These are phyloP conservation scores for Diphasiastrum complanatum DNA, from an alignment of 83 land plant species.

Conservation along the genomic window DNA sequence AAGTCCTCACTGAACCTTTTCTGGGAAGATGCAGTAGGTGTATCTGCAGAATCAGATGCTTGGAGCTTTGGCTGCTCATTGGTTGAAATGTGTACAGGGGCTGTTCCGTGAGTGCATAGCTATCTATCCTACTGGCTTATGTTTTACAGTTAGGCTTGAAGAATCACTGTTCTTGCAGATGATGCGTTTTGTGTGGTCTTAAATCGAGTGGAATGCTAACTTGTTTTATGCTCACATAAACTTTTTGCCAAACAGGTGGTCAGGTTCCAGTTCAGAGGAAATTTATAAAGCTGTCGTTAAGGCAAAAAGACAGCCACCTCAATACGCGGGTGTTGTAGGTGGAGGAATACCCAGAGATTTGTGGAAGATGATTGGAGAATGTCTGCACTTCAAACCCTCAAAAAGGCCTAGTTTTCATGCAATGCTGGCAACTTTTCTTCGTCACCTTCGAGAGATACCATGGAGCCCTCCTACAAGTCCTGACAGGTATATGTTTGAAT, in stretches of 20 bases:
- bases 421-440: constrained; percentile 77
- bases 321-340: constrained; percentile 90
- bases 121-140: neutral
- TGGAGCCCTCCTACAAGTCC: constrained; percentile 90
- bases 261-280: constrained; percentile 73
- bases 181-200: neutral
- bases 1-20: constrained; percentile 66
- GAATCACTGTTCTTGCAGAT: neutral
- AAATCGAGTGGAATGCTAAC: neutral
- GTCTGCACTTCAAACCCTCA: constrained; percentile 78
- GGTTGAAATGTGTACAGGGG: constrained; percentile 97
- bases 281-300: constrained; percentile 75
- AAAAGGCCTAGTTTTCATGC: constrained; percentile 78
- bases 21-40: constrained; percentile 77
- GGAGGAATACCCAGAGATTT: constrained; percentile 88
- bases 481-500: constrained; percentile 52
- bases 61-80: constrained; percentile 97
- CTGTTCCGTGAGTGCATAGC: constrained; percentile 58
- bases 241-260: constrained; percentile 68
- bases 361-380: constrained; percentile 98
- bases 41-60: constrained; percentile 82
- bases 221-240: neutral
- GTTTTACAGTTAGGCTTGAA: constrained; percentile 1
- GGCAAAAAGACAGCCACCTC: constrained; percentile 61
- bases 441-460: constrained; percentile 79